Conservation (phyloP, 768 basidiomycete species). For the Rhodosporidiobolus sp. region DNA sequence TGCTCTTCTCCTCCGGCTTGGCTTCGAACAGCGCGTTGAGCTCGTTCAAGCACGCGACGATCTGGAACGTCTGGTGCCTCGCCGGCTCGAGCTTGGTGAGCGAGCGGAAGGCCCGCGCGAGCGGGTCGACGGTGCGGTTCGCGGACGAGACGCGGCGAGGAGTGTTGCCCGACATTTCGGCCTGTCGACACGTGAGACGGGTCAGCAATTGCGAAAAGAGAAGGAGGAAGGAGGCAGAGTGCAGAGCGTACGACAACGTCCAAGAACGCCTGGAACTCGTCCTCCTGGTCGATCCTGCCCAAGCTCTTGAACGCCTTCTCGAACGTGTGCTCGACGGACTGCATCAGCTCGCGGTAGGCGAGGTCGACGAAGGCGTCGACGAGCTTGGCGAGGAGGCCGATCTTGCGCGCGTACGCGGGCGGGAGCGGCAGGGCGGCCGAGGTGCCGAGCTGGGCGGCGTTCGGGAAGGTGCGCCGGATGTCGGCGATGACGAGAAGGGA, state of each 20-base stretch:
- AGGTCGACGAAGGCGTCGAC: slow-evolving; percentile 77
- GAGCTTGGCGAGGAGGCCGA: slow-evolving; percentile 56
- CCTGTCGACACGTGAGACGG: not conserved
- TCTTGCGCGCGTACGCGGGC: slow-evolving; percentile 53
- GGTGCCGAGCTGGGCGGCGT: slow-evolving; percentile 65
- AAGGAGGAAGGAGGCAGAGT: not conserved
- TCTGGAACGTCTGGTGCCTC: slow-evolving; percentile 11
- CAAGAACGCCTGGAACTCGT: slow-evolving; percentile 9
- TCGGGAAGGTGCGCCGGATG: slow-evolving; percentile 62
- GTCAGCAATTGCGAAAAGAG: not conserved
- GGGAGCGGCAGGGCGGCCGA: slow-evolving; percentile 68
- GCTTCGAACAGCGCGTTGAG: slow-evolving; percentile 14
- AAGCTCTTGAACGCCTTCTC: slow-evolving; percentile 55
- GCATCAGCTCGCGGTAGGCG: slow-evolving; percentile 75
- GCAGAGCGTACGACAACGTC: slow-evolving; percentile 6
- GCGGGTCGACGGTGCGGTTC: slow-evolving; percentile 1
- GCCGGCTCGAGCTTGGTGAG: slow-evolving; percentile 18
- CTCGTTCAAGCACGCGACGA: slow-evolving; percentile 22
- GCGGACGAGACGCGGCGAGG: not conserved
- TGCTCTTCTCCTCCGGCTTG: slow-evolving; percentile 15
- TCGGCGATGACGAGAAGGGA: slow-evolving; percentile 79
- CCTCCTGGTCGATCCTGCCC: not conserved
- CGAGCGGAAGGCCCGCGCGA: slow-evolving; percentile 16
- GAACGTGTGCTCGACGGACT: slow-evolving; percentile 76
- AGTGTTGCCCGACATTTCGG: not conserved